A percentile compares a stretch with the other conserved stretches of the same genome.
Conservation (phyloP, 371 early-diverging fungal species). For the Mucor lusitanicus region DNA sequence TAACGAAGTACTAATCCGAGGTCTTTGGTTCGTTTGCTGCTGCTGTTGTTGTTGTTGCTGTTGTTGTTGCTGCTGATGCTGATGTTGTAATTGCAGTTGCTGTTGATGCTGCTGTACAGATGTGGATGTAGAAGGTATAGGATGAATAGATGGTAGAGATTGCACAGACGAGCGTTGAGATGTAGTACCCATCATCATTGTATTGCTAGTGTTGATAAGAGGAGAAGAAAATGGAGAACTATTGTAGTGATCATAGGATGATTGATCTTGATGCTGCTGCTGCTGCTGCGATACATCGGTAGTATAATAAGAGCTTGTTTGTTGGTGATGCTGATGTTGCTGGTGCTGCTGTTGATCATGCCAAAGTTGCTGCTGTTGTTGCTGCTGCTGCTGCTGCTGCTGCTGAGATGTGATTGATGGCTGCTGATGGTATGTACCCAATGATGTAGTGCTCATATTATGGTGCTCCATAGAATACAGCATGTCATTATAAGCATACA, state of each 20-base stretch:
- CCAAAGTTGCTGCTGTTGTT: not conserved
- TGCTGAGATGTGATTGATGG: not conserved
- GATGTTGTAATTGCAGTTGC: slow-evolving; percentile 1
- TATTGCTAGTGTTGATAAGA: not conserved
- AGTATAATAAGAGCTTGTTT: not conserved
- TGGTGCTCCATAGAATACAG: slow-evolving; percentile 3
- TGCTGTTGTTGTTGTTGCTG: slow-evolving; percentile 6
- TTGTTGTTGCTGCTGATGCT: slow-evolving; percentile 2
- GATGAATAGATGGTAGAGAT: slow-evolving; percentile 8
- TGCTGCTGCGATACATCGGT: not conserved
- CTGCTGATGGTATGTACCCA: not conserved
- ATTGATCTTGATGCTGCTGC: slow-evolving; percentile 4
- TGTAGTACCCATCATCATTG: not conserved
- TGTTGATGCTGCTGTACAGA: not conserved
- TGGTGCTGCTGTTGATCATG: not conserved
- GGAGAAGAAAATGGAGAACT: slow-evolving; percentile 8
- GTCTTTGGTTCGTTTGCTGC: slow-evolving; percentile 26
- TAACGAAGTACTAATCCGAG: slow-evolving; percentile 71
- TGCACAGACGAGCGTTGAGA: slow-evolving; percentile 9
- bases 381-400: no score
- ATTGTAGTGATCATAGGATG: not conserved
- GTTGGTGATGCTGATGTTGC: slow-evolving; percentile 1
- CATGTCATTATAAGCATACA: slow-evolving; percentile 14
- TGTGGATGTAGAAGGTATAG: slow-evolving; percentile 7
- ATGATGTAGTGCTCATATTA: not conserved